Conservation (phyloP, 2,329 filamentous ascomycete genomes). For the Zymoseptoria ardabiliae region DNA sequence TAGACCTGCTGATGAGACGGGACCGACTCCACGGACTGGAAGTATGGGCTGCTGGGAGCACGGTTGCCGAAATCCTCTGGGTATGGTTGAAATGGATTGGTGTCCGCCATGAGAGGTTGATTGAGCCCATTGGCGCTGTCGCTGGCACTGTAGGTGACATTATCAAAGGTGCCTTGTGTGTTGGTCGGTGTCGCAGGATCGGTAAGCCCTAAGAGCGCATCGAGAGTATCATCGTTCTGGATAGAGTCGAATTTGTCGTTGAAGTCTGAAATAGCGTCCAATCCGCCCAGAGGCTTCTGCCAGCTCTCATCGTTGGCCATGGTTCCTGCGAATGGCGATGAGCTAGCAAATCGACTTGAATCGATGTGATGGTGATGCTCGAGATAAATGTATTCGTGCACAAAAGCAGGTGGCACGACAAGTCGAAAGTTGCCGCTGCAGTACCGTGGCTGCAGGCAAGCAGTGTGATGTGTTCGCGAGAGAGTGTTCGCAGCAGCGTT, state of each 20-base stretch:
- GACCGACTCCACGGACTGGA: slow-evolving; percentile 16
- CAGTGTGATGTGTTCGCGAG: slow-evolving; percentile 12
- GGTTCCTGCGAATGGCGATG: neutral
- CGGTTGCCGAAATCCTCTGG: slow-evolving; percentile 6
- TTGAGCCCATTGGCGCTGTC: slow-evolving; percentile 8
- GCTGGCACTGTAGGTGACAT: neutral
- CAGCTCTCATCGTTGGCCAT: slow-evolving; percentile 16
- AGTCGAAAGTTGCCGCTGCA: slow-evolving; percentile 1
- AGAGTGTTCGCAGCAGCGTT: slow-evolving; percentile 20
- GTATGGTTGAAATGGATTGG: slow-evolving; percentile 11
- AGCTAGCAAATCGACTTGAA: neutral
- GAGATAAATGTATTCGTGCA: neutral
- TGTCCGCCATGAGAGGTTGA: slow-evolving; percentile 8
- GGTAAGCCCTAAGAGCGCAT: slow-evolving; percentile 11
- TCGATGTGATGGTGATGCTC: neutral
- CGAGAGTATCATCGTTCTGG: slow-evolving; percentile 4
- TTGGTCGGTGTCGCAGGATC: slow-evolving; percentile 6
- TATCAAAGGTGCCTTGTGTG: neutral
- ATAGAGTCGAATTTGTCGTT: slow-evolving; percentile 10
- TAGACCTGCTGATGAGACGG: slow-evolving; percentile 8
- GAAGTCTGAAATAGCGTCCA: slow-evolving; percentile 15
- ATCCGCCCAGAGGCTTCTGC: slow-evolving; percentile 5
- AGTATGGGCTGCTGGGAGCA: slow-evolving; percentile 14
- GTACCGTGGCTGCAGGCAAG: slow-evolving; percentile 4
- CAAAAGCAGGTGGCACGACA: slow-evolving; percentile 11